These are phyloP conservation scores for Kwoniella heveanensis DNA, from an alignment of 768 basidiomycete species.

Conservation along the genomic window DNA sequence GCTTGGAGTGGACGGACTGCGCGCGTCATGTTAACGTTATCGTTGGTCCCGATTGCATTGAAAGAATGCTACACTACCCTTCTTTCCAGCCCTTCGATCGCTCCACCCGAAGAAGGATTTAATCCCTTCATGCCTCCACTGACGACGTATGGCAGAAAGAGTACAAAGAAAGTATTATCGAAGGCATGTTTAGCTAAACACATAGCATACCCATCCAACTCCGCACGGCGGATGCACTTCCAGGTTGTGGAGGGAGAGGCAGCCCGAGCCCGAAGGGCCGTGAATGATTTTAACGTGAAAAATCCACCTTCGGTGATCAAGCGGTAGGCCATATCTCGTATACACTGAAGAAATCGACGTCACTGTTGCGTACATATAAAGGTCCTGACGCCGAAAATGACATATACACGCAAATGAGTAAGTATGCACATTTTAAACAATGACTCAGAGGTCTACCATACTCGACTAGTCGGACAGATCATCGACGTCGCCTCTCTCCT, in stretches of 20 bases:
- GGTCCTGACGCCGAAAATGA: background rate
- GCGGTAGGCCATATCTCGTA: background rate
- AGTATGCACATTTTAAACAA: background rate
- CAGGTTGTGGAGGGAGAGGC: background rate
- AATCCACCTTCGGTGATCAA: background rate
- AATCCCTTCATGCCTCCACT: background rate
- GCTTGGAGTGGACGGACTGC: background rate
- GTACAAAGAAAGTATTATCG: no score
- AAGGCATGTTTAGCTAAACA: no score
- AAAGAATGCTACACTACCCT: background rate
- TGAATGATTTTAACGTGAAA: background rate
- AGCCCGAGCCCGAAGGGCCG: background rate
- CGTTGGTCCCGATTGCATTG: background rate
- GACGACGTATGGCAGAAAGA: no score
- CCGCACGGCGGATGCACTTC: no score
- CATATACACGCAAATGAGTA: background rate
- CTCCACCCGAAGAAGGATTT: background rate
- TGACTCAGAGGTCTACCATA: no score
- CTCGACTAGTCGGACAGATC: background rate
- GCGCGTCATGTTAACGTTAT: background rate
- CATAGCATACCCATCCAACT: no score
- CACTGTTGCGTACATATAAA: background rate
- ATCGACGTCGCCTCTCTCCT: background rate
- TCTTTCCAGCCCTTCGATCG: background rate
- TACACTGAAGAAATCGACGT: background rate